Evolutionary conservation across 371 early-diverging fungal genomes (phyloP).

Genomic region (Racocetra persica): DNA sequence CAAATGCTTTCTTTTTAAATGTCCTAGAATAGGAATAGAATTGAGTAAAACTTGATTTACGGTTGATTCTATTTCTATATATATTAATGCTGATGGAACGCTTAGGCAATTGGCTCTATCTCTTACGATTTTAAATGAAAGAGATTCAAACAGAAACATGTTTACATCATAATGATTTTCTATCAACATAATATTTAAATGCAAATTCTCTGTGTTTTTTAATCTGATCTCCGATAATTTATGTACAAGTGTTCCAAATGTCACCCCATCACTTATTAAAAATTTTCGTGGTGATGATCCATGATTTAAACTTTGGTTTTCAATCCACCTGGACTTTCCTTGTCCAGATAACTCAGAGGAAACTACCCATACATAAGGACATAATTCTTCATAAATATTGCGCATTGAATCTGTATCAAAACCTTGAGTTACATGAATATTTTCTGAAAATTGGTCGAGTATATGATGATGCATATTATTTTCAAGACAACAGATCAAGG

Average conservation of each 20-base stretch:
- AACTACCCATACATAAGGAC: constrained; percentile 35
- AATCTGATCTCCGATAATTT: constrained; percentile 17
- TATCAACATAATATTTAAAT: constrained; percentile 27
- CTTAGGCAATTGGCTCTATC: background rate
- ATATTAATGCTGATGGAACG: constrained; percentile 19
- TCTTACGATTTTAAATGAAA: constrained; percentile 27
- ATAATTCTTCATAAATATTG: constrained; percentile 30
- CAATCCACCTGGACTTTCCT: constrained; percentile 35
- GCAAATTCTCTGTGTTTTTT: constrained; percentile 24
- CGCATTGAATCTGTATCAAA: constrained; percentile 25
- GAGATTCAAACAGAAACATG: constrained; percentile 42
- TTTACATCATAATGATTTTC: constrained; percentile 32
- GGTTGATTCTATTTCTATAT: constrained; percentile 39
- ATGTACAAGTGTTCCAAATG: constrained; percentile 8
- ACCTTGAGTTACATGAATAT: constrained; percentile 31
- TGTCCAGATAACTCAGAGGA: constrained; percentile 42
- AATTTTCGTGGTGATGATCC: constrained; percentile 17
- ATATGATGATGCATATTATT: constrained; percentile 39
- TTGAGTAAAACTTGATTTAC: constrained; percentile 33
- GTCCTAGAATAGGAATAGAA: background rate
- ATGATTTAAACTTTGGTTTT: constrained; percentile 1
- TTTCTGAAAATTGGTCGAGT: constrained; percentile 41
- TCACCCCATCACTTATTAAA: constrained; percentile 33
- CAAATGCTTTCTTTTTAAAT: constrained; percentile 16
- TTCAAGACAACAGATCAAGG: constrained; percentile 35